Percentiles rank a stretch among this genome's conserved stretches.
phyloP scores from a whole-genome alignment of 1,284 basidiomycete genomes.

The Inonotus hispidus region DNA sequence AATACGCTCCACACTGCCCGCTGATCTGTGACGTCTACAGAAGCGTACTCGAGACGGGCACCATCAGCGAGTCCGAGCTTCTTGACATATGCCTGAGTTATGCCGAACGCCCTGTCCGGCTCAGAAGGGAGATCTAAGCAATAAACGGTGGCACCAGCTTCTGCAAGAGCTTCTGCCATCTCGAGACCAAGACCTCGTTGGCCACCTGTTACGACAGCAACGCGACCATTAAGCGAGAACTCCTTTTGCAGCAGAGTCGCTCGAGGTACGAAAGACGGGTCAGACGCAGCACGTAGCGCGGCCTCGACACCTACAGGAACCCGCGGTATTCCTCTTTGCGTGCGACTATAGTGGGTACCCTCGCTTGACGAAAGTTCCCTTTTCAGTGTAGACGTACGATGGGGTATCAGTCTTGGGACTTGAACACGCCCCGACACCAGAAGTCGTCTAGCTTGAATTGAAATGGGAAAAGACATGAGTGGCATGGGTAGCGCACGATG shows the following conservation, averaged over 20 bases:
- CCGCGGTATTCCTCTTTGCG: slow-evolving; percentile 36
- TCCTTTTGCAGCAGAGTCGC: slow-evolving; percentile 58
- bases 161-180: slow-evolving; percentile 72
- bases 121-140: slow-evolving; percentile 67
- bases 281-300: slow-evolving; percentile 41
- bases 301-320: slow-evolving; percentile 58
- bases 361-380: background rate
- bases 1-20: slow-evolving; percentile 47
- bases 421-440: background rate
- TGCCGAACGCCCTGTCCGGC: slow-evolving; percentile 64
- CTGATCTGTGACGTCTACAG: slow-evolving; percentile 62
- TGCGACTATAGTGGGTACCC: background rate
- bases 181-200: slow-evolving; percentile 81
- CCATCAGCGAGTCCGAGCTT: slow-evolving; percentile 33
- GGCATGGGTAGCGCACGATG: background rate
- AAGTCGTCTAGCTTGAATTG: background rate
- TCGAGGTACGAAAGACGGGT: slow-evolving; percentile 30
- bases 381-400: background rate
- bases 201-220: slow-evolving; percentile 72
- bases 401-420: background rate
- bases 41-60: slow-evolving; percentile 59
- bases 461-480: background rate
- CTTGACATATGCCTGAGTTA: slow-evolving; percentile 48
- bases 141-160: slow-evolving; percentile 75
- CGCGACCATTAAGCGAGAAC: slow-evolving; percentile 68